phyloP scores from a whole-genome alignment of 805 yeast species.

The Starmerella powellii region DNA sequence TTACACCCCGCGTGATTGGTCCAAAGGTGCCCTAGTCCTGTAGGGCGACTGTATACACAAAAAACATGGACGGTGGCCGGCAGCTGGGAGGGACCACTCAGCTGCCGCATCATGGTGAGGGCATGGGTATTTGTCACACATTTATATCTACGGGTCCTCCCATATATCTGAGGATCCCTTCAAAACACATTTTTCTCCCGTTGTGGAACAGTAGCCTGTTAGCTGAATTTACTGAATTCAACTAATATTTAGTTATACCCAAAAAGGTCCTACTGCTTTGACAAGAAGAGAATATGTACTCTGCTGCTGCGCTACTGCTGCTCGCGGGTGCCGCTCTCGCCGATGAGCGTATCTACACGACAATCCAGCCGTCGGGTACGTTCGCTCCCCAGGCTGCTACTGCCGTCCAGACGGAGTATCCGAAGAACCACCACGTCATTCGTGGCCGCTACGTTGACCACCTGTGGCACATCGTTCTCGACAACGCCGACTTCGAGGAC shows the following conservation, averaged over 20 bases:
- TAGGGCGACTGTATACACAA: not conserved
- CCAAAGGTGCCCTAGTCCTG: not conserved
- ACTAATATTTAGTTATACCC: constrained; percentile 8
- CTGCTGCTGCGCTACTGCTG: constrained; percentile 17
- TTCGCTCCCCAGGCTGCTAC: constrained; percentile 26
- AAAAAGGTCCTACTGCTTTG: constrained; percentile 4
- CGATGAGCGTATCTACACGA: constrained; percentile 23
- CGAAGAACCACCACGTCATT: constrained; percentile 25
- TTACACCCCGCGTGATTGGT: not conserved
- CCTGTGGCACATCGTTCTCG: constrained; percentile 37
- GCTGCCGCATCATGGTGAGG: constrained; percentile 9
- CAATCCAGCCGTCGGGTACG: constrained; percentile 25
- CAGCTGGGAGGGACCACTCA: constrained; percentile 8
- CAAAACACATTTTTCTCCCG: constrained; percentile 3
- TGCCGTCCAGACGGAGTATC: constrained; percentile 26
- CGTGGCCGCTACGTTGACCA: constrained; percentile 25
- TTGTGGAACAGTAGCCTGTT: not conserved
- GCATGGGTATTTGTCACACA: constrained; percentile 5
- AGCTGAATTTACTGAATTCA: too few relatives aligned
- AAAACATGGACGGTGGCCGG: constrained; percentile 11
- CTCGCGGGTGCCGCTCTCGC: constrained; percentile 22
- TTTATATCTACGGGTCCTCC: constrained; percentile 2
- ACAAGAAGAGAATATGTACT: constrained; percentile 10
- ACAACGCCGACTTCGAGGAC: constrained; percentile 41
- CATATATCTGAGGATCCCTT: not conserved